Evolutionary conservation across 2,329 filamentous ascomycete genomes (phyloP).

Genomic region (Thelonectria rubi): DNA sequence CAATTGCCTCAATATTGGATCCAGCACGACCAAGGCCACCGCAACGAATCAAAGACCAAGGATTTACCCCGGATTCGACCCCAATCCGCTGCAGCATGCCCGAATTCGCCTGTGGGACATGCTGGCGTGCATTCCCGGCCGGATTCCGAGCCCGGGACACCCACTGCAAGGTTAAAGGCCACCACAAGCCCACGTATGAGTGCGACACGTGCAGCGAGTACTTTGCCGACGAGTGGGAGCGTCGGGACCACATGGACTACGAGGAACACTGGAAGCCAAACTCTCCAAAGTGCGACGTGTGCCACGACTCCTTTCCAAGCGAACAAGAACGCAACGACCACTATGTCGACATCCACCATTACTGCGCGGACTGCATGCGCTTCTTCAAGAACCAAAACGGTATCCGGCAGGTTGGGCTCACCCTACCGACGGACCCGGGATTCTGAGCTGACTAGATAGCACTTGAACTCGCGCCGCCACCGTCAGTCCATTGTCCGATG

Average conservation of each 20-base stretch:
- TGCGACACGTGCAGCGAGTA: slow-evolving; percentile 42
- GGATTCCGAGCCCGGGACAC: slow-evolving; percentile 39
- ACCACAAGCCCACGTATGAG: slow-evolving; percentile 38
- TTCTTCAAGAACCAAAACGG: slow-evolving; percentile 43
- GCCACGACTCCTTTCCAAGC: slow-evolving; percentile 27
- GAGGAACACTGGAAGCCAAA: slow-evolving; percentile 40
- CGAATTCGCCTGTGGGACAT: slow-evolving; percentile 40
- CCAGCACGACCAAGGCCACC: neutral
- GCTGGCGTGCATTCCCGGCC: slow-evolving; percentile 36
- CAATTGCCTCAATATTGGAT: no score
- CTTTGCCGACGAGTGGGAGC: slow-evolving; percentile 37
- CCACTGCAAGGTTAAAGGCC: slow-evolving; percentile 42
- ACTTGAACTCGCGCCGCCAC: slow-evolving; percentile 63
- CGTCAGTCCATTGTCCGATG: slow-evolving; percentile 49
- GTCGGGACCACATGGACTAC: slow-evolving; percentile 44
- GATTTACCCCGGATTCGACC: neutral
- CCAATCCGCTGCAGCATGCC: slow-evolving; percentile 18
- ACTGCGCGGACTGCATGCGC: slow-evolving; percentile 48
- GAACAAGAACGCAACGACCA: slow-evolving; percentile 34
- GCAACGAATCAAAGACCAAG: neutral
- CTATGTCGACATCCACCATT: slow-evolving; percentile 43
- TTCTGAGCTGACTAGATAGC: slow-evolving; percentile 49
- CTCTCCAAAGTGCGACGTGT: slow-evolving; percentile 40
- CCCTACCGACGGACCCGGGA: neutral
- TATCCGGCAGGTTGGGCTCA: slow-evolving; percentile 21